Evolutionary conservation across 1,139 yeast genomes (phyloP), one percentile per base, ranked within the genome.

Genomic region (Wickerhamiella infanticola): DNA sequence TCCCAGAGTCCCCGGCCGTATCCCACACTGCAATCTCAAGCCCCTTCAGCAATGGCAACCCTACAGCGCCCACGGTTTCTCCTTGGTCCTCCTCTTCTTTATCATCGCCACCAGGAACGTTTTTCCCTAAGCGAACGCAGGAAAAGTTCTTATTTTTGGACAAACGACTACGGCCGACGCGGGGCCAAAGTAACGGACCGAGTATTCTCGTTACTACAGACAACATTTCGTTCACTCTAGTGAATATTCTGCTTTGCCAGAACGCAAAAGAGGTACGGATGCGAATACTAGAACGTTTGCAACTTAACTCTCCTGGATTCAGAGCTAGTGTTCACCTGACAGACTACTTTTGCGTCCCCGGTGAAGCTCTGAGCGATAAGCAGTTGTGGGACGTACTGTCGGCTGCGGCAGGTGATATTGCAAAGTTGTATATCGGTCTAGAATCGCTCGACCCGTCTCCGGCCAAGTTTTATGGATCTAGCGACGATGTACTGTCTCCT

Each of bases 271-370:
- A 63, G 3, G 60, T 76, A 25, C 51, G 55, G 36, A 70, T 68
- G 48, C 63, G 59, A 2, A 52, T 58, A 5, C 50, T 79, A 11
- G 59, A 63, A 1, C 64, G 64, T 3, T 58, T 78, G 24, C 70
- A 65, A 5, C 55, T 77, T 23, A 26, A 24, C 29, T 61, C 66
- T 5, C 65, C 68, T 9, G 61, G 56, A 39, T 29, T 63, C 4
- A 74, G 73, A 0, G 62, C 75, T 33, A 63, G 77, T 0, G 67
- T 79, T 42, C 86, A 80, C 55, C 62, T 85, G 51, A 82, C 94
- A 0, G 94, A 85, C 42, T 77, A 79, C 58, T 75, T 77, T 13
- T 70, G 78, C 43, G 68, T 67, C 3, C 74, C 75, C 41, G 95
- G 95, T 4, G 74, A 68, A 3, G 69, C 54, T 0, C 61, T 86